Conservation (phyloP, 129 eudicot genomes). For the Pulicaria dysenterica region DNA sequence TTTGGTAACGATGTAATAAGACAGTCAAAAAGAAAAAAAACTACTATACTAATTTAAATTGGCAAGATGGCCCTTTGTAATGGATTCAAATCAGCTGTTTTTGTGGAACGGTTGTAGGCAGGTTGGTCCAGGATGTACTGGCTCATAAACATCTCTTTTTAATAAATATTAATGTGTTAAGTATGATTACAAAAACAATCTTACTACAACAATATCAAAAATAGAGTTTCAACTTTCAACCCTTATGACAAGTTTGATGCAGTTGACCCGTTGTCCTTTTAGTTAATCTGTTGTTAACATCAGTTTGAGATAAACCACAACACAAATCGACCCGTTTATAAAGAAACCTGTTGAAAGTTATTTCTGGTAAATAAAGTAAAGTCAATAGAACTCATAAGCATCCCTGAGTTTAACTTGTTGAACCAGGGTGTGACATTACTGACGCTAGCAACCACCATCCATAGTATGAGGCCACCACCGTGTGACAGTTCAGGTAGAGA, state of each 20-base stretch:
- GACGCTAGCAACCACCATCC: slow-evolving; percentile 62
- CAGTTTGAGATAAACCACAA: too few species aligned
- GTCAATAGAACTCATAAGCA: too few species aligned
- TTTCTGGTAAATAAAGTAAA: too few species aligned
- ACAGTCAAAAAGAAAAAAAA: not conserved
- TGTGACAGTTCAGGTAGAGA: slow-evolving; percentile 41
- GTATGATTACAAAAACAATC: not conserved
- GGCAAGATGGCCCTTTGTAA: not conserved
- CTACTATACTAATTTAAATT: too few species aligned
- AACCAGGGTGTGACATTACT: slow-evolving; percentile 65
- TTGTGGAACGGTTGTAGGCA: not conserved
- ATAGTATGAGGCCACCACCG: slow-evolving; percentile 71
- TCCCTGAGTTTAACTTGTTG: not conserved
- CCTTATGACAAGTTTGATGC: too few species aligned
- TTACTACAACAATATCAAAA: not conserved
- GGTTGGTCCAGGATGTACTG: not conserved
- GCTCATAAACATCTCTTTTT: not conserved
- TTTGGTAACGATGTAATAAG: not conserved
- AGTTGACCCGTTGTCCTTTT: too few species aligned
- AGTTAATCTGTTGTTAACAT: too few species aligned
- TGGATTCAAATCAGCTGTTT: not conserved
- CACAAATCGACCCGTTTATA: too few species aligned
- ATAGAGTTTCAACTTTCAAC: too few species aligned
- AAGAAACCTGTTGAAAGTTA: too few species aligned
- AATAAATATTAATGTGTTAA: not conserved